Evolutionary conservation across 176 grass and related monocot species (phyloP), one percentile per base, ranked within the genome.

Genomic region (maize (Zea mays)): DNA sequence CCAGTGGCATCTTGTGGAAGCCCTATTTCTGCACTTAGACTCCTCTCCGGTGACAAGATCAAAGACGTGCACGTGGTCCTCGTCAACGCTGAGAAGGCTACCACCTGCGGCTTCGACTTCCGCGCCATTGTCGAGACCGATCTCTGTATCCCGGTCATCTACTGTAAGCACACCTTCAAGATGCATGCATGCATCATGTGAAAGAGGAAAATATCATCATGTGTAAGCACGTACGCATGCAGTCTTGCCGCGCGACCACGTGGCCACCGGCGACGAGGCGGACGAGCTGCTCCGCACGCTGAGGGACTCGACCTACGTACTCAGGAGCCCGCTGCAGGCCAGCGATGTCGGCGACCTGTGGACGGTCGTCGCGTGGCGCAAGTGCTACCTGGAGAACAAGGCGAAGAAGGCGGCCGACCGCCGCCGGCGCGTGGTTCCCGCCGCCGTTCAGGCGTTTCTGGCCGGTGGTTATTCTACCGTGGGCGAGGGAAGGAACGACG

Each of bases 81-180:
- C 1, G 3, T 5, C 1, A 43, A 86, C 20, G 84, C 70, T 2
- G 52, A 67, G n/a, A 86, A 35, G 70, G 43, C 6, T 11, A 10
- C 71, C 10, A 19, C 51, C 19, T 69, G 71, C 5, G 63, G 77
- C 10, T 86, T 86, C 21, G 36, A 86, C 54, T 75, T 81, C 6
- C 19, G 35, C 0, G 52, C 14, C 35, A 68, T 81, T 45, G 6
- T 86, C 15, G 71, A 81, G 71, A 5, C 42, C 0, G 62, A 86
- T 15, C 43, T 86, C 0, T 0, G 1, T 62, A 51, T 86, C 43
- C 84, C 84, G 0, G 84, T 86, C 52, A 14, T 86, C 51, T 80
- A 80, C 51, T 34, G 84, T 84, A 78, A 71, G 65, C 27, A 27
- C 27, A 27, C 27, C 27, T 27, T 27, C 27, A 27, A 27, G 27